These are phyloP conservation scores for Arthrobotrys entomopaga DNA, from an alignment of 2,329 filamentous ascomycete genomes.

Conservation along the genomic window DNA sequence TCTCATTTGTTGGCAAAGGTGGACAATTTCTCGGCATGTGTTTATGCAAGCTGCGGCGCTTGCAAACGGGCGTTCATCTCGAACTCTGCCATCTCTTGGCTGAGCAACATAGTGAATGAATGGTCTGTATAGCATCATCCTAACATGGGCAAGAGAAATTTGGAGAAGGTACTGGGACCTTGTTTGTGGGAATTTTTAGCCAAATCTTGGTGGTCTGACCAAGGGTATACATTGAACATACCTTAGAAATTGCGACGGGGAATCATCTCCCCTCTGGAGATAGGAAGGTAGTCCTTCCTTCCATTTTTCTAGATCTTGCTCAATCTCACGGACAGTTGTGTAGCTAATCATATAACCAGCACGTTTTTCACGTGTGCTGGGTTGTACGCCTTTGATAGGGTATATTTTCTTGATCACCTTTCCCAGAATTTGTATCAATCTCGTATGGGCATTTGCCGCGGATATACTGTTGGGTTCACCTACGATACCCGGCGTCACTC, in stretches of 20 bases:
- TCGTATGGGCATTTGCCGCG: conserved; percentile 74
- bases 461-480: conserved; percentile 69
- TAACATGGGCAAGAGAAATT: conserved; percentile 83
- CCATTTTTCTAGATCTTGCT: conserved; percentile 72
- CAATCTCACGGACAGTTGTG: conserved; percentile 72
- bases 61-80: conserved; percentile 79
- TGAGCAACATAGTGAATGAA: conserved; percentile 85
- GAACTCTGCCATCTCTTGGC: conserved; percentile 63
- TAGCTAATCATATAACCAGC: conserved; percentile 72
- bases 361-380: conserved; percentile 64
- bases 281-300: conserved; percentile 75
- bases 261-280: conserved; percentile 82
- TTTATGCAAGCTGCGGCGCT: conserved; percentile 73
- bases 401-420: conserved; percentile 75
- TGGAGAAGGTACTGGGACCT: conserved; percentile 77
- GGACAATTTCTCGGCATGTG: conserved; percentile 76
- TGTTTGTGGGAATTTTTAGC: conserved; percentile 57
- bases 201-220: neutral
- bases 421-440: conserved; percentile 71
- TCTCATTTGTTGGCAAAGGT: conserved; percentile 81
- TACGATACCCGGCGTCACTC: conserved; percentile 67
- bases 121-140: conserved; percentile 82
- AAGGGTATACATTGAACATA: conserved; percentile 38
- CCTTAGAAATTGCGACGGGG: conserved; percentile 65
- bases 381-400: conserved; percentile 70